Evolutionary conservation across 495 filamentous ascomycete genomes (phyloP), one percentile per base, ranked within the genome.

Genomic region (Polyplosphaeria fusca): DNA sequence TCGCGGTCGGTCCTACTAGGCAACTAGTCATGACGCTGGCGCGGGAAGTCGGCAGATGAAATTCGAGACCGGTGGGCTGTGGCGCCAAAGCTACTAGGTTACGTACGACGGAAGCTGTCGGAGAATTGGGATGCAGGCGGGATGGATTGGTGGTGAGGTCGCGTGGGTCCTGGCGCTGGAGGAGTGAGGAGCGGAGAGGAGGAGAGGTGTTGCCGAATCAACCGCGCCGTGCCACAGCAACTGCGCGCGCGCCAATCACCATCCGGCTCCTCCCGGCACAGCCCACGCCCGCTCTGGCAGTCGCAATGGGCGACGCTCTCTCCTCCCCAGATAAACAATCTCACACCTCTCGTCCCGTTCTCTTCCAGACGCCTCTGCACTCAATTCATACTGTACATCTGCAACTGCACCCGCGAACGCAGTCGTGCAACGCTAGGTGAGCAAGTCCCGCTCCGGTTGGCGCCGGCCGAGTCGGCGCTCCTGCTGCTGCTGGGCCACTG

Each of bases 191-290:
- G n/a, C n/a, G n/a, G n/a, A n/a, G n/a, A n/a, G n/a, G n/a, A 35
- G 7, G 14, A 35, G 30, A 7, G 3, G n/a, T 42, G 54, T 58
- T 58, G 54, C 54, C 54, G 46, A 58, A 58, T 50, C 54, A 58
- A 58, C 54, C 46, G 46, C 16, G 4, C 7, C 12, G 4, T 58
- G 54, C 22, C 54, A 42, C 54, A 50, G 54, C 51, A 58, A 58
- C 54, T 14, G 35, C 30, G 1, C n/a, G 18, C 11, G 11, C 3
- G 32, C 54, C 54, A 50, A 58, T 48, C 54, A 58, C 5, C 11
- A 35, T 7, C 30, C 30, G n/a, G n/a, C 30, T 35, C 14, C 30
- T 35, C 30, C 14, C 14, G 7, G 14, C 30, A 35, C 30, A 35
- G 30, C 30, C 30, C 14, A n/a, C n/a, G n/a, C n/a, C n/a, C n/a